Base-by-base conservation (phyloP, 2,329 filamentous ascomycete genomes). In the Cyphellophora attinorum region DNA sequence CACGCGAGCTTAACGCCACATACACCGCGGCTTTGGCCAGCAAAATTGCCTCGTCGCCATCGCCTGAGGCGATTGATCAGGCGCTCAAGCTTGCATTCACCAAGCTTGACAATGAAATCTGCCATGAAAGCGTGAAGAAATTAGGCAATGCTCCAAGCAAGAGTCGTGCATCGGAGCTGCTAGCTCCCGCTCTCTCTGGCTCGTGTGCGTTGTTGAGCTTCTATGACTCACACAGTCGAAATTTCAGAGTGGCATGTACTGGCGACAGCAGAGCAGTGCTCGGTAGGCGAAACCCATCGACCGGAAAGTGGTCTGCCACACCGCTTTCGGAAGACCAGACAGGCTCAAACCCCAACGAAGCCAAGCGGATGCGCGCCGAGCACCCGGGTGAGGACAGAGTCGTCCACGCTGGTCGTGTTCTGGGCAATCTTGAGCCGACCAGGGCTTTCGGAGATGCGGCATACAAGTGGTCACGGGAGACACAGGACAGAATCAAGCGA, bases 181-280 rank as follows among this genome's bases (percentile, higher is more conserved):
- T 98, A 11, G 88, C 88, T 6, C 91, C 91, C 6, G 93, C 91
- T 5, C 69, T 96, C 15, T 95, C 91, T 2, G 91, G 91, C n/a
- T 96, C 93, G 2, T 98, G 91, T 56, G 93, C 91, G 27, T 74
- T 98, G 5, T 72, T 98, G 6, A 93, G 86, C 5, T 98, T 98
- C 63, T 98, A 96, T 60, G 89, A 98, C 56, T 88, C 79, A 53
- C 74, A 74, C 33, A 82, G 82, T 28, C 86, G 93, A 55, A 76
- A 91, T 27, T 70, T 98, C 11, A 78, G 86, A n/a, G 85, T 96
- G 10, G 91, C 91, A 8, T 94, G 86, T 57, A 94, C 91, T 1
- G 91, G 91, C 35, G 91, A 98, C 60, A 95, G 86, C n/a, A 77
- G 91, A 28, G 91, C 91, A 11, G 85, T 98, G 2, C 72, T 98